Base-by-base conservation (phyloP, 768 basidiomycete species). In the Pleurotus tuoliensis region DNA sequence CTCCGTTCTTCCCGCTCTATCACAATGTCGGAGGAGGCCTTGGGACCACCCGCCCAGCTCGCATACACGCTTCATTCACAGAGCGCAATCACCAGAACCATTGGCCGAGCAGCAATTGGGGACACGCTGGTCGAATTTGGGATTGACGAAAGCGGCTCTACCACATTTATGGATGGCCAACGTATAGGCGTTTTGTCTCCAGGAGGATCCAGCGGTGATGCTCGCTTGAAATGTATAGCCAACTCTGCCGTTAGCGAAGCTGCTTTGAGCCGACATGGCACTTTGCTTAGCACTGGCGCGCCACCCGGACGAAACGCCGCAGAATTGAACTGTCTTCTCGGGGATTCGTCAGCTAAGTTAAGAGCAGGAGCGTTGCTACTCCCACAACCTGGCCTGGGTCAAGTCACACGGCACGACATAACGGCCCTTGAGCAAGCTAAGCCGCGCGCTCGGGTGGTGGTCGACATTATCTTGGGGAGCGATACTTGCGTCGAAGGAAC, bases 401-500 rank as follows among this genome's bases (percentile, higher is more conserved):
- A 65, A 46, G 25, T 51, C 5, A 30, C 53, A 9, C 20, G 49
- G n/a, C 41, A 30, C 24, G 65, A 70, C 34, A 59, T 66, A 11
- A 75, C 84, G 18, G 67, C 71, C 1, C 72, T 92, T 39, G 92
- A 92, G 67, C 88, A 90, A 63, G 86, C 90, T 4, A 86, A 84
- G 63, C 65, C 82, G 12, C 82, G 80, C 20, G 84, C 92, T 6
- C 85, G 91, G 52, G 88, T 95, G 1, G 88, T 89, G 66, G 74
- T 95, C 9, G 91, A 95, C 62, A 83, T 96, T 40, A 70, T 83
- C n/a, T 78, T 93, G 30, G 84, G 90, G 58, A 84, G 82, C 60
- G 81, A 90, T 57, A 76, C 82, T 8, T 85, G 84, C 60, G 88
- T 95, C 3, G 90, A 96, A 73, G 93, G 93, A 3, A 86, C 84